Evolutionary conservation across 192 early-diverging fungal species (phyloP).

Genomic region (Rhizoclosmatium globosum): DNA sequence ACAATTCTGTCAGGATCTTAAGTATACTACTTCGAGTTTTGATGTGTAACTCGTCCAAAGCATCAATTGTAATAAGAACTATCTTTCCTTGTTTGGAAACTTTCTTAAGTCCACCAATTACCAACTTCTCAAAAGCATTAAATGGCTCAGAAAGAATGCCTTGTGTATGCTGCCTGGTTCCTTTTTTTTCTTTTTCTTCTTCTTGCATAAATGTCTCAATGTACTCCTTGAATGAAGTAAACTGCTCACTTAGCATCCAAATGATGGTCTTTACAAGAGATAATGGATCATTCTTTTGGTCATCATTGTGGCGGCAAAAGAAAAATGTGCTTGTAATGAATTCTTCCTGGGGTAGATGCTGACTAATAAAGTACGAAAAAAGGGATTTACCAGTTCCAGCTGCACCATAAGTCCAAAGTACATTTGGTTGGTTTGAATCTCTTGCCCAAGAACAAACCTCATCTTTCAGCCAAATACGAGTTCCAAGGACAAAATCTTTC

Average conservation of each 20-base stretch:
- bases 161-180: neutral
- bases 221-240: neutral
- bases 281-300: conserved; percentile 6
- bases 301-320: conserved; percentile 41
- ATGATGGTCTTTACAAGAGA: conserved; percentile 21
- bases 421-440: neutral
- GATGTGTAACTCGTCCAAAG: conserved; percentile 31
- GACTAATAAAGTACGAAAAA: conserved; percentile 8
- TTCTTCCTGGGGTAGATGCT: conserved; percentile 17
- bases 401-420: conserved; percentile 28
- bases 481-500: conserved; percentile 16
- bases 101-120: conserved; percentile 2
- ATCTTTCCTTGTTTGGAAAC: neutral
- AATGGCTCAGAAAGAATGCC: neutral
- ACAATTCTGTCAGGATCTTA: conserved; percentile 1
- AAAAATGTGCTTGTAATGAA: conserved; percentile 26
- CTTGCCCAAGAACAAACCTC: neutral
- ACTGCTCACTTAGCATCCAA: conserved; percentile 5
- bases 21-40: conserved; percentile 1
- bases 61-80: conserved; percentile 34
- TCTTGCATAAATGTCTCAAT: neutral
- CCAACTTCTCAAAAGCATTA: neutral
- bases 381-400: conserved; percentile 38
- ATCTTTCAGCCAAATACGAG: conserved; percentile 14
- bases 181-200: neutral